Percentiles rank a stretch among this genome's conserved stretches.
Conservation (phyloP, 768 basidiomycete genomes). For the Boletus vinaceobasis region DNA sequence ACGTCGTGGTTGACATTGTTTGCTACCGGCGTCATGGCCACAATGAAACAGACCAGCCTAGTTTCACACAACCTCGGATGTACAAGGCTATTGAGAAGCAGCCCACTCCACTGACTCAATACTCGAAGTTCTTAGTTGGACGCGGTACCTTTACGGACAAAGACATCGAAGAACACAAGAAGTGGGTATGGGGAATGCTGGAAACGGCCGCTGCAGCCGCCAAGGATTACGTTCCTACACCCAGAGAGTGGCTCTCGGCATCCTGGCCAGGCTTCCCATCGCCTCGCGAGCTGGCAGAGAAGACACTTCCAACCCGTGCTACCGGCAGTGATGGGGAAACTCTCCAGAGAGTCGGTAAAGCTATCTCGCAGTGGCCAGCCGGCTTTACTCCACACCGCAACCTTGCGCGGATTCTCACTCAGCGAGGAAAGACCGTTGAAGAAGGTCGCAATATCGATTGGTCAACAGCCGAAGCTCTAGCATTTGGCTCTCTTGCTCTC, state of each 20-base stretch:
- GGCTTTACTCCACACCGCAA: slow-evolving; percentile 90
- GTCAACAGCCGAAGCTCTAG: slow-evolving; percentile 97
- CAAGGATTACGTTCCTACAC: slow-evolving; percentile 93
- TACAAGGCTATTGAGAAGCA: slow-evolving; percentile 96
- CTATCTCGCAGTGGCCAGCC: slow-evolving; percentile 80
- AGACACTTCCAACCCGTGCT: slow-evolving; percentile 83
- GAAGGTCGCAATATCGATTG: slow-evolving; percentile 94
- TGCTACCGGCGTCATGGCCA: slow-evolving; percentile 99
- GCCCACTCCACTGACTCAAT: slow-evolving; percentile 86
- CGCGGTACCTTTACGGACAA: slow-evolving; percentile 93
- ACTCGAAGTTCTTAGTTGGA: slow-evolving; percentile 85
- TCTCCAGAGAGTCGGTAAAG: slow-evolving; percentile 81
- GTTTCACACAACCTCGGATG: slow-evolving; percentile 98
- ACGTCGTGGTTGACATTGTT: slow-evolving; percentile 97
- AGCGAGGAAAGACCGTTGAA: slow-evolving; percentile 86
- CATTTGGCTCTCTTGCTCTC: slow-evolving; percentile 88
- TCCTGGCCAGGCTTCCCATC: slow-evolving; percentile 99
- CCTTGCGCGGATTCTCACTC: slow-evolving; percentile 85
- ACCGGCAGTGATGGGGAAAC: slow-evolving; percentile 78
- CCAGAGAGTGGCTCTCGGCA: slow-evolving; percentile 96
- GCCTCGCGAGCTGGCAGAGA: slow-evolving; percentile 91
- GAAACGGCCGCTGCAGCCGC: slow-evolving; percentile 92
- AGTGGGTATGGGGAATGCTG: slow-evolving; percentile 99
- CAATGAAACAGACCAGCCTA: slow-evolving; percentile 98
- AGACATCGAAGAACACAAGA: slow-evolving; percentile 97